Evolutionary conservation across 2,329 filamentous ascomycete species (phyloP), one percentile per base, ranked within the genome.

Genomic region (Aspergillus chevalieri): DNA sequence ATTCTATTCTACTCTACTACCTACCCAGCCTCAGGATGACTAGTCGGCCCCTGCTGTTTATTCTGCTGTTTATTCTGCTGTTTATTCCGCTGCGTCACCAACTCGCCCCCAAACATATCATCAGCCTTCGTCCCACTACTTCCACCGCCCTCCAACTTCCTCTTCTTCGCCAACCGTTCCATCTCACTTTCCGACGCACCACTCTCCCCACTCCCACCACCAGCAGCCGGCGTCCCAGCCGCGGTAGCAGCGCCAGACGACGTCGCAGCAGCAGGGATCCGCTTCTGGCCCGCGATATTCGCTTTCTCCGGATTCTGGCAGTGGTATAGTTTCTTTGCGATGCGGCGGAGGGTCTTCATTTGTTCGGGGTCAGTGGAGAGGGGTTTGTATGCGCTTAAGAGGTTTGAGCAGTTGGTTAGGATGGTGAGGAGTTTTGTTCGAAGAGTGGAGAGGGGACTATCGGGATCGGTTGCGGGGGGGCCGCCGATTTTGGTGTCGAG

Each of bases 301-400:
- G 64, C 59, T 52, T 76, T 76, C 50, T 77, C 73, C 0, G 74
- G 72, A 52, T 77, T 75, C 54, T 74, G 71, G 51, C 75, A 78
- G 33, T 71, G 68, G 49, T 70, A 74, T 10, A 76, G 59, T 54
- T 78, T 78, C 58, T 75, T 76, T 15, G 72, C 73, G 39, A 78
- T 76, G 15, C 67, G 66, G 42, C 65, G 69, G 24, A 77, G 61
- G 36, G 65, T 70, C 48, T 71, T 72, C 53, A 73, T 68, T 48
- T 71, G 70, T 2, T 63, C 62, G 10, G 67, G 65, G 39, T 73
- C 70, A 0, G 64, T 62, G 3, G 66, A 63, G 12, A 68, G 59
- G 2, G 68, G 63, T 24, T 62, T 65, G 45, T 73, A 75, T 1
- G 68, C 65, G 38, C 66, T 55, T 3, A 77, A 62, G 10, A 74